A percentile compares a stretch with the other conserved stretches of the same genome.
Conservation (phyloP, 805 yeast species). For the Ogataea populi-albae region DNA sequence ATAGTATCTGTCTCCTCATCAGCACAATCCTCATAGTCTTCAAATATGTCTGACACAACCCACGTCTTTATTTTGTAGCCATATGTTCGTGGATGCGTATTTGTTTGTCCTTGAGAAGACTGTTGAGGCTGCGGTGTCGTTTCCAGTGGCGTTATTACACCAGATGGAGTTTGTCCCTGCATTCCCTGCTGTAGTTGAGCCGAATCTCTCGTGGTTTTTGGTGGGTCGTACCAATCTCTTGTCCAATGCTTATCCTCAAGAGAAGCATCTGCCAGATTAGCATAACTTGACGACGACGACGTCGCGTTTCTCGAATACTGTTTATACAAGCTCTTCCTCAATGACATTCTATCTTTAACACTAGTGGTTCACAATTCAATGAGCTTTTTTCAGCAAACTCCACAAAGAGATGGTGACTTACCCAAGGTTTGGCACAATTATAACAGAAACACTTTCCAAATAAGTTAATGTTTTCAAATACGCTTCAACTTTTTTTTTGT, state of each 20-base stretch:
- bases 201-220: slow-evolving; percentile 19
- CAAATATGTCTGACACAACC: slow-evolving; percentile 22
- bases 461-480: too few relatives aligned
- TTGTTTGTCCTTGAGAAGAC: slow-evolving; percentile 28
- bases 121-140: slow-evolving; percentile 26
- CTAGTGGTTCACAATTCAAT: too few relatives aligned
- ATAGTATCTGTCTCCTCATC: slow-evolving; percentile 34
- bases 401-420: too few relatives aligned
- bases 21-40: slow-evolving; percentile 20
- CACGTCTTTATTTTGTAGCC: slow-evolving; percentile 35
- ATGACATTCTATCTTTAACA: slow-evolving; percentile 24
- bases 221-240: slow-evolving; percentile 34
- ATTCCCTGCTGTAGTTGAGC: slow-evolving; percentile 6
- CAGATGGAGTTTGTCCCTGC: slow-evolving; percentile 18
- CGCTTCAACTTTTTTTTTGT: too few relatives aligned
- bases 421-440: too few relatives aligned
- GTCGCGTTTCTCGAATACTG: slow-evolving; percentile 30
- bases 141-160: slow-evolving; percentile 21
- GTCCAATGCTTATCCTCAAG: slow-evolving; percentile 30
- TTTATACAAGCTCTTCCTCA: slow-evolving; percentile 34
- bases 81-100: slow-evolving; percentile 27
- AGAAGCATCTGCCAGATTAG: slow-evolving; percentile 14
- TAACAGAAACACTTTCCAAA: too few relatives aligned
- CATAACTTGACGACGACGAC: slow-evolving; percentile 20
- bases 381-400: too few relatives aligned